phyloP scores from a whole-genome alignment of 2,329 filamentous ascomycete species.

The Teratosphaeria epicoccoides region DNA sequence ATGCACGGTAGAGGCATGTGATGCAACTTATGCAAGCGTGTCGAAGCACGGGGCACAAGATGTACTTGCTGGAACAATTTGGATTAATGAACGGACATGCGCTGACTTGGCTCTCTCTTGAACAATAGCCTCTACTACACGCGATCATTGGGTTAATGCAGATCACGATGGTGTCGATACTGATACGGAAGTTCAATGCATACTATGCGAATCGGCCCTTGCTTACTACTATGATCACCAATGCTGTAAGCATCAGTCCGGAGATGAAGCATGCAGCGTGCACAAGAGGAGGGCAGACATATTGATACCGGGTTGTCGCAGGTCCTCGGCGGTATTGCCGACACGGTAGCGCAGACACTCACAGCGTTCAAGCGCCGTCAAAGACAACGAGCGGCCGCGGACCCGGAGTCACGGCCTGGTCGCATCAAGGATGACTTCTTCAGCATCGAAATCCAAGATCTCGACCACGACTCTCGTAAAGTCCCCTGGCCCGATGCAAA shows the following conservation, averaged over 20 bases:
- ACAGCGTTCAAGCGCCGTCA: slow-evolving; percentile 63
- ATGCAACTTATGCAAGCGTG: neutral
- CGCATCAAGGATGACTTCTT: slow-evolving; percentile 55
- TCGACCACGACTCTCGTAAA: slow-evolving; percentile 54
- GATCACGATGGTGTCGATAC: slow-evolving; percentile 71
- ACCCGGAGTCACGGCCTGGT: slow-evolving; percentile 42
- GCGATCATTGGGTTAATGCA: slow-evolving; percentile 75
- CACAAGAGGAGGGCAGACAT: too few relatives aligned
- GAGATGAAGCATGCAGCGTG: too few relatives aligned
- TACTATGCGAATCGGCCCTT: slow-evolving; percentile 94
- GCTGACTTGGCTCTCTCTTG: neutral
- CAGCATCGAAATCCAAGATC: slow-evolving; percentile 78
- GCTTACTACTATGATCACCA: slow-evolving; percentile 97
- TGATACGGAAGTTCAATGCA: slow-evolving; percentile 79
- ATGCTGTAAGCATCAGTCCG: slow-evolving; percentile 53
- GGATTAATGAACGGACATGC: neutral
- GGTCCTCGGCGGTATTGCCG: slow-evolving; percentile 85
- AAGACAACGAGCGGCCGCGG: slow-evolving; percentile 33
- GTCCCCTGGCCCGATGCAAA: slow-evolving; percentile 48
- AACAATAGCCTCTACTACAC: slow-evolving; percentile 70
- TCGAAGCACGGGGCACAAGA: neutral
- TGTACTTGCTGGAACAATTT: neutral
- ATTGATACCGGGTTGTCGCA: slow-evolving; percentile 25
- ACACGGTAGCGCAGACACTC: slow-evolving; percentile 89
- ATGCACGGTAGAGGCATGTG: neutral